Base-by-base conservation (phyloP, 371 early-diverging fungal genomes). In the Apophysomyces ossiformis region DNA sequence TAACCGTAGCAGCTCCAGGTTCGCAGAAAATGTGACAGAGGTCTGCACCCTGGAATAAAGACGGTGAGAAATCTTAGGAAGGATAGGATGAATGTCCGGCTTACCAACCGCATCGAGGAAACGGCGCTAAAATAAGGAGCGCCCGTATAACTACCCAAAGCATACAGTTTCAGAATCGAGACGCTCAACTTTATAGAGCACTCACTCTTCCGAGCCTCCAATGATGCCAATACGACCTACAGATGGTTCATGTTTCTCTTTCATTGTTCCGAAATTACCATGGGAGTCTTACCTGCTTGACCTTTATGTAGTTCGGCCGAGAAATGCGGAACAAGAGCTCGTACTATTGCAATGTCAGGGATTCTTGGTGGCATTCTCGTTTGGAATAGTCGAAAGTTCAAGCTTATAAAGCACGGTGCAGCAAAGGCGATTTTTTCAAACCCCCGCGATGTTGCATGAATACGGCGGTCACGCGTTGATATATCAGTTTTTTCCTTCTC, bases 121-220 rank as follows among this genome's bases (percentile, higher is more conserved):
- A 90, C 89, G 0, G 86, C 92, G 9, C 92, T 92, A 78, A 94
- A 99, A 73, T 87, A 97, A 3, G 99, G 98, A 3, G 99, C 99
- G 1, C 99, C 98, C 1, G 96, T 94, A 77, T 94, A 95, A 57
- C 89, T 87, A 58, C 41, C 64, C 63, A 57, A 18, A 9, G 32
- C 32, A 26, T 26, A 26, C 32, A 18, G 8, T 50, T 50, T 50
- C 21, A 47, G 21, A 21, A 21, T 50, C 5, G 21, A 8, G 7
- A 16, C 21, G n/a, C 38, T 57, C 16, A 5, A 61, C 32, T 41
- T 47, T 2, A 47, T 16, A 1, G 15, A 13, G 8, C 0, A 58
- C 82, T 59, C 81, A 90, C 89, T 93, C 93, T 78, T 89, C 88
- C 4, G 91, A 91, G 16, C 93, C 93, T 46, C 93, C 93, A 7